Conservation (phyloP, 2,329 filamentous ascomycete species). For the Helicocarpus griseus region DNA sequence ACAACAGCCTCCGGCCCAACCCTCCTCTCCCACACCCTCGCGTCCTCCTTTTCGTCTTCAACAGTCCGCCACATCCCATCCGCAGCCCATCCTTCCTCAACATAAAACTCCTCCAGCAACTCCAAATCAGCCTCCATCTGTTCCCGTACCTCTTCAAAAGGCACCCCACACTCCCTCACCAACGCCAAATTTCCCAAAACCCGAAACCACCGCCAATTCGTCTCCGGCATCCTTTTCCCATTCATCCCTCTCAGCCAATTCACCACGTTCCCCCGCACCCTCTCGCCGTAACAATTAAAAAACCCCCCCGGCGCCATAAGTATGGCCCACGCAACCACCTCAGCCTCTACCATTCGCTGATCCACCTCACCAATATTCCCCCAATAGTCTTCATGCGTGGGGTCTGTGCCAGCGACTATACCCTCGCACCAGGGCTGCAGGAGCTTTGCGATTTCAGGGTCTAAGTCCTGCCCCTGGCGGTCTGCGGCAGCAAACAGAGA, state of each 20-base stretch:
- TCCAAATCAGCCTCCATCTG: conserved; percentile 7
- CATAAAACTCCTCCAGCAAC: conserved; percentile 12
- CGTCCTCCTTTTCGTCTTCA: conserved; percentile 1
- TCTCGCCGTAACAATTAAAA: conserved; percentile 9
- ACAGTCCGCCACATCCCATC: conserved; percentile 12
- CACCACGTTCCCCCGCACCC: conserved; percentile 10
- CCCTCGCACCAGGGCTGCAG: not conserved
- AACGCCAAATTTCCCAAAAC: conserved; percentile 12
- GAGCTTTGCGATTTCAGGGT: not conserved
- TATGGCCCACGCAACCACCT: conserved; percentile 14
- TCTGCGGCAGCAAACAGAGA: conserved; percentile 16
- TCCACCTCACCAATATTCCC: conserved; percentile 13
- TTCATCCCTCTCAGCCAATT: conserved; percentile 1
- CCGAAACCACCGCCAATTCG: conserved; percentile 15
- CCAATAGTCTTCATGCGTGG: conserved; percentile 16
- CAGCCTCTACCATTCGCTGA: conserved; percentile 19
- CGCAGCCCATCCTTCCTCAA: conserved; percentile 11
- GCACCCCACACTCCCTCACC: conserved; percentile 5
- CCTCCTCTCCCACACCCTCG: not conserved
- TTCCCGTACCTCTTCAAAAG: conserved; percentile 4
- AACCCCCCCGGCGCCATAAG: conserved; percentile 13
- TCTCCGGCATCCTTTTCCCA: conserved; percentile 12
- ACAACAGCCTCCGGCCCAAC: no score
- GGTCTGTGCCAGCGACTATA: conserved; percentile 14
- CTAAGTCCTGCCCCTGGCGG: not conserved